phyloP scores from a whole-genome alignment of 257 asterid species.

The Jaltomata sinuosa region DNA sequence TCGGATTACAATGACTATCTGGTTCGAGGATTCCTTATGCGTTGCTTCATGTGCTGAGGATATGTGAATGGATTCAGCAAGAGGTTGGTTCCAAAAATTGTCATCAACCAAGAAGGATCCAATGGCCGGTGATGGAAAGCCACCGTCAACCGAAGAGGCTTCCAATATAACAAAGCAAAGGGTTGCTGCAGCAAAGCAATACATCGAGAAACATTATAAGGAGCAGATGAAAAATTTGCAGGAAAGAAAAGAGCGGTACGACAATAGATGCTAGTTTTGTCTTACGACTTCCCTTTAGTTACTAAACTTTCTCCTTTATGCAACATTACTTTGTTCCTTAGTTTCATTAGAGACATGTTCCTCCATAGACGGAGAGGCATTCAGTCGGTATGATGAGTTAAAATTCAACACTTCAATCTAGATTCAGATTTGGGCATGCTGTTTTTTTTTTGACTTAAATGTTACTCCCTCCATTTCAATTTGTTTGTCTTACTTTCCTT shows the following conservation, averaged over 20 bases:
- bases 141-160: constrained; percentile 65
- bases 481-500: background rate
- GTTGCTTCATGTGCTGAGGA: constrained; percentile 27
- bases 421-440: background rate
- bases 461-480: background rate
- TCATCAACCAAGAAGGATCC: constrained; percentile 55
- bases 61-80: constrained; percentile 68
- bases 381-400: background rate
- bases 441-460: background rate
- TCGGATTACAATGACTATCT: constrained; percentile 28
- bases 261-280: background rate
- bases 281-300: background rate
- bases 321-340: background rate
- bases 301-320: background rate
- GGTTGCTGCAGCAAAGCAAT: constrained; percentile 97
- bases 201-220: constrained; percentile 95
- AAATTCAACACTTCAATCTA: background rate
- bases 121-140: constrained; percentile 57
- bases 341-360: background rate
- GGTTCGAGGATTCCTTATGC: constrained; percentile 5
- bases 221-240: constrained; percentile 86
- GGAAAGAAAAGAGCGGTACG: constrained; percentile 91
- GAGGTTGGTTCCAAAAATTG: constrained; percentile 79
- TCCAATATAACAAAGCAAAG: constrained; percentile 80
- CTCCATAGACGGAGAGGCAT: background rate